Evolutionary conservation across 768 basidiomycete genomes (phyloP).

Genomic region (Coprinopsis marcescibilis): DNA sequence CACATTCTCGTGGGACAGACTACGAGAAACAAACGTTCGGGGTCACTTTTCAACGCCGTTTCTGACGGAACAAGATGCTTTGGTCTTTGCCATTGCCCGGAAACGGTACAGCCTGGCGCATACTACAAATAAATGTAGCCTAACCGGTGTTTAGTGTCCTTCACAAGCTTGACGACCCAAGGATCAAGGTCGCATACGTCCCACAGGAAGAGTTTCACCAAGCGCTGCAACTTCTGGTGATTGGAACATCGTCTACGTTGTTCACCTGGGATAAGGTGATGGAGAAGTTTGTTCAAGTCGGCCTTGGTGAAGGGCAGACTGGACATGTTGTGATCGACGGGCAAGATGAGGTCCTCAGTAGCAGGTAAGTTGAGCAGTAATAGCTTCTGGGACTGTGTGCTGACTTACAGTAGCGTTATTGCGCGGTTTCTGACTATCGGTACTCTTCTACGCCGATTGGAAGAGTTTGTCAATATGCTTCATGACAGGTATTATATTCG

Average conservation of each 20-base stretch:
- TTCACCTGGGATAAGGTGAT: constrained; percentile 53
- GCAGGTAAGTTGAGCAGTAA: constrained; percentile 37
- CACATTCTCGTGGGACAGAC: constrained; percentile 60
- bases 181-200: constrained; percentile 36
- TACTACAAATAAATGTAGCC: not conserved
- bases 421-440: constrained; percentile 65
- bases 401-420: constrained; percentile 37
- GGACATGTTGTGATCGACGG: constrained; percentile 46
- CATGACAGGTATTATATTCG: constrained; percentile 39
- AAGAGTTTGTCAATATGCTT: constrained; percentile 42
- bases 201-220: constrained; percentile 41
- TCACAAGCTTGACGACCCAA: constrained; percentile 36
- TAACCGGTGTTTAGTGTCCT: constrained; percentile 35
- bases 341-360: constrained; percentile 48
- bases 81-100: constrained; percentile 50
- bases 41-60: constrained; percentile 43
- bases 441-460: constrained; percentile 59
- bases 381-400: not conserved
- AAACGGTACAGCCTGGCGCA: constrained; percentile 42
- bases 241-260: constrained; percentile 64
- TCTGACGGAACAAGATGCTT: constrained; percentile 59
- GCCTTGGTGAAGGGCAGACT: constrained; percentile 26
- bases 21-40: constrained; percentile 29
- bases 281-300: constrained; percentile 53
- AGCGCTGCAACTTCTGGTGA: constrained; percentile 49